phyloP scores from a whole-genome alignment of 331 rosid species.

The Erythrophleum ivorense region DNA sequence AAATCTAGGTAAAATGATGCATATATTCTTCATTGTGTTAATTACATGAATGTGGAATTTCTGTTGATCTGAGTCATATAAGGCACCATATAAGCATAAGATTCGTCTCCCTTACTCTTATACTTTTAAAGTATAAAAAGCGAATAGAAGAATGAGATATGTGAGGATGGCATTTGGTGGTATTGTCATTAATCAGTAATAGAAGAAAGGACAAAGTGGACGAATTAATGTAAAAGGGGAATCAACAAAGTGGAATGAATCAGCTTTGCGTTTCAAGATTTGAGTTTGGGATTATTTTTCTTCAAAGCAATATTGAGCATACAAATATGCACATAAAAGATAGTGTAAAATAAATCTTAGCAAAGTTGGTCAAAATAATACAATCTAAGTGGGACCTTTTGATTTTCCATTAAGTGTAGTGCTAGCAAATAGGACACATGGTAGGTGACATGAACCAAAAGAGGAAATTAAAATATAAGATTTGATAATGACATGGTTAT shows the following conservation, averaged over 20 bases:
- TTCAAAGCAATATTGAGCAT: neutral
- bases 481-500: neutral
- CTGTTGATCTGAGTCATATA: neutral
- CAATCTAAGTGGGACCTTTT: slow-evolving; percentile 1
- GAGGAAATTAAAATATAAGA: neutral
- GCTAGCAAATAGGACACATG: neutral
- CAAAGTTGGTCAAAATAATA: neutral
- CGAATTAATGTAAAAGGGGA: neutral
- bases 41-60: neutral
- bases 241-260: neutral
- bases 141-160: neutral
- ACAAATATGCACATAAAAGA: too few species aligned
- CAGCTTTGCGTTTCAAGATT: neutral
- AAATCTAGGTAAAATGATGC: neutral
- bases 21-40: neutral
- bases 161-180: neutral
- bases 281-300: neutral
- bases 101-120: neutral
- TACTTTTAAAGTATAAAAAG: neutral
- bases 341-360: neutral
- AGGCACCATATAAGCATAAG: neutral
- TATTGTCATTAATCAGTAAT: neutral
- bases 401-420: slow-evolving; percentile 11
- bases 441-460: neutral
- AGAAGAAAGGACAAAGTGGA: neutral